Base-by-base conservation (phyloP, 805 yeast genomes). In the Torulaspora franciscae region DNA sequence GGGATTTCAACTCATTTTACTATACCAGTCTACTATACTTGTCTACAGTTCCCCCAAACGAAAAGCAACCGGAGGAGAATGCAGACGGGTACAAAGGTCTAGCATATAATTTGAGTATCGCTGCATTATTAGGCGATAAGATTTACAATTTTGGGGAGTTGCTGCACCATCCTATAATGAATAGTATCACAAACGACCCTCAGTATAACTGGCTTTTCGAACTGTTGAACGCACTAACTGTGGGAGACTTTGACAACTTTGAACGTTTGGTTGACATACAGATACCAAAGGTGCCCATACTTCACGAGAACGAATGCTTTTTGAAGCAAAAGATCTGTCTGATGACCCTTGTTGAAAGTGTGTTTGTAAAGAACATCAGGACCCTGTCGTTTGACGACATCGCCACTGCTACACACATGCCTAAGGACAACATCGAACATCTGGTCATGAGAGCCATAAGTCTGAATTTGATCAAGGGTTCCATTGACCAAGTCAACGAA, bases 141-240 rank as follows among this genome's bases (percentile, higher is more conserved):
- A 86, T 91, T 56, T 93, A 88, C 72, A 93, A 91, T 69, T 93
- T 93, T 66, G 98, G 98, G 41, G 99, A 93, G 68, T 76, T 93
- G 51, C 75, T 93, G 49, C 80, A 89, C 64, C 98, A 91, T 66
- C 95, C 93, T 35, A 80, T 91, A 37, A 76, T 89, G 65, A 62
- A 70, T 33, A 65, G 72, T 32, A 73, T 84, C 33, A 52, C 63
- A 15, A 68, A 69, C 23, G 73, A 69, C 42, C 65, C 77, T 32
- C 70, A 70, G 36, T 77, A 77, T 63, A 65, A 69, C 29, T 88
- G 96, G 95, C 70, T 93, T 49, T 77, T 80, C 50, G 76, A 82
- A 39, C 68, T 90, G 50, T 72, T 93, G 42, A 70, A 79, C 47
- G 74, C 84, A 22, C 72, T 93, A 57, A 88, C 89, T 61, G 68